phyloP scores from a whole-genome alignment of 805 yeast species.

The Pichia exigua region DNA sequence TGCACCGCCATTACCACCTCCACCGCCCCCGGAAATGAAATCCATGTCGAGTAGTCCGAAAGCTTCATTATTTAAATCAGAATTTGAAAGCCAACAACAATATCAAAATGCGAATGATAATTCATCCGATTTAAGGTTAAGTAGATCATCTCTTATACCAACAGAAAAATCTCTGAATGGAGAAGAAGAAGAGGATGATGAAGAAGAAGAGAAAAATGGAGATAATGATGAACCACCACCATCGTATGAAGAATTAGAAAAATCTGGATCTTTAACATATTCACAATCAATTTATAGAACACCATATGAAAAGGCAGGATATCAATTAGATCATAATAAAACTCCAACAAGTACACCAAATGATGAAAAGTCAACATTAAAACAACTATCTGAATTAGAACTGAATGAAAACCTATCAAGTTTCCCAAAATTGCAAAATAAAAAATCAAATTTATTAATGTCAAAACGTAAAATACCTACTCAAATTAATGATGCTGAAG shows the following conservation, averaged over 20 bases:
- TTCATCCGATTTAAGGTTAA: constrained; percentile 9
- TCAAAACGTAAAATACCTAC: constrained; percentile 21
- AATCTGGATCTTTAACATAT: constrained; percentile 27
- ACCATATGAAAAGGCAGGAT: constrained; percentile 31
- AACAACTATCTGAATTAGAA: background rate
- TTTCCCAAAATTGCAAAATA: background rate
- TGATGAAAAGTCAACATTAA: constrained; percentile 7
- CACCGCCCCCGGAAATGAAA: constrained; percentile 21
- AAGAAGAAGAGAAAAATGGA: constrained; percentile 4
- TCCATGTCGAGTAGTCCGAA: constrained; percentile 21
- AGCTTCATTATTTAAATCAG: constrained; percentile 16
- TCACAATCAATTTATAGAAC: constrained; percentile 29
- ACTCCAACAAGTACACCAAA: constrained; percentile 6
- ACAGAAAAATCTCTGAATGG: constrained; percentile 15
- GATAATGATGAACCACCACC: constrained; percentile 23
- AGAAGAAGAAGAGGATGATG: constrained; percentile 7
- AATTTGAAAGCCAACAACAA: constrained; percentile 1
- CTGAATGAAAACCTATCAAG: background rate
- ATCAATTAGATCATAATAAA: constrained; percentile 22
- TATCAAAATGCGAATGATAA: background rate
- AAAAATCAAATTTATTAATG: constrained; percentile 5
- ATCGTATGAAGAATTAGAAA: constrained; percentile 28
- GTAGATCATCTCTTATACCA: constrained; percentile 21
- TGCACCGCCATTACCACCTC: constrained; percentile 27
- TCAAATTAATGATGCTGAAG: constrained; percentile 9